phyloP scores from a whole-genome alignment of 2,329 filamentous ascomycete species.

The Paraphoma chrysanthemicola region DNA sequence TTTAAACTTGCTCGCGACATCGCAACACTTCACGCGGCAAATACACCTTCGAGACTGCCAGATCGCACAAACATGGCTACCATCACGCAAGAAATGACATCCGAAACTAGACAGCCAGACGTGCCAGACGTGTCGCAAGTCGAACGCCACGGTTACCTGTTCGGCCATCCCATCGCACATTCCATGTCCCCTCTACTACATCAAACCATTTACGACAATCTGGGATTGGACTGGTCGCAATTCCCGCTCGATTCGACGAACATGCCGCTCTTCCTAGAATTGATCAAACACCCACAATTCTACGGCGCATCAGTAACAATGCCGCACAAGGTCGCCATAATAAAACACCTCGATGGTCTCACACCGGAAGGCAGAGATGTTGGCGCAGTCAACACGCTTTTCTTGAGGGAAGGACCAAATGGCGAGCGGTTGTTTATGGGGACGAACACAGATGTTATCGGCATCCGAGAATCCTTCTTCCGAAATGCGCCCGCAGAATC shows the following conservation, averaged over 20 bases:
- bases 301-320: constrained; percentile 79
- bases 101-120: constrained; percentile 16
- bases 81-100: constrained; percentile 17
- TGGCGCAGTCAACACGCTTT: constrained; percentile 82
- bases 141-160: constrained; percentile 61
- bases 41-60: background rate
- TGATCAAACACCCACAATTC: constrained; percentile 65
- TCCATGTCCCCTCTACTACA: constrained; percentile 64
- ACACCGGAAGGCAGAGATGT: constrained; percentile 76
- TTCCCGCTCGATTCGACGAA: constrained; percentile 56
- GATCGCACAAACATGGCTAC: background rate
- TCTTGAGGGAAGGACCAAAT: constrained; percentile 60
- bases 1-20: background rate
- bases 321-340: constrained; percentile 82
- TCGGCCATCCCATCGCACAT: constrained; percentile 64
- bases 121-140: constrained; percentile 23
- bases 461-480: constrained; percentile 75
- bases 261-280: constrained; percentile 52
- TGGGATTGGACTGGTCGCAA: constrained; percentile 61
- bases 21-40: background rate
- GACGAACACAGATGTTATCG: constrained; percentile 82
- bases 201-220: constrained; percentile 59
- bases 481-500: constrained; percentile 54
- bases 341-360: constrained; percentile 74
- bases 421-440: constrained; percentile 67